Conservation (phyloP, 1,284 basidiomycete species). For the Chiua sp. region DNA sequence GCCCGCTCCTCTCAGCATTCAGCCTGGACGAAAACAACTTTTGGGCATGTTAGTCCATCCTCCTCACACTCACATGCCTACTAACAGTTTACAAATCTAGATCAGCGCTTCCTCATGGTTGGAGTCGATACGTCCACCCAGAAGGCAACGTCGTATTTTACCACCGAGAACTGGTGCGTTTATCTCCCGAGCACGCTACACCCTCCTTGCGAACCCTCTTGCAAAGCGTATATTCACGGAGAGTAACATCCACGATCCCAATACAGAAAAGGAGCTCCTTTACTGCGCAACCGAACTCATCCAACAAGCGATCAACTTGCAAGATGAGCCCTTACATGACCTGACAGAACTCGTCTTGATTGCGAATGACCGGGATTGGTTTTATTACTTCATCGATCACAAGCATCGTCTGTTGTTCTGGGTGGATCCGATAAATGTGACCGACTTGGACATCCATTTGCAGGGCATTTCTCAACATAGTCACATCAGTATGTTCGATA, state of each 20-base stretch:
- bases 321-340: slow-evolving; percentile 13
- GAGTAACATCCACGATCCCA: slow-evolving; percentile 5
- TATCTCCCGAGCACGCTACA: not conserved
- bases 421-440: not conserved
- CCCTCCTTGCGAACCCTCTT: not conserved
- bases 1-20: not conserved
- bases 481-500: not conserved
- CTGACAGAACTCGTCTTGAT: slow-evolving; percentile 10
- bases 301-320: not conserved
- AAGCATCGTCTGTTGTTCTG: not conserved
- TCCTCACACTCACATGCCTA: not conserved
- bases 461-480: not conserved
- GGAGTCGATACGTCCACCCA: slow-evolving; percentile 23
- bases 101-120: slow-evolving; percentile 2
- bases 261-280: not conserved
- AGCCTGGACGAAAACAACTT: slow-evolving; percentile 17
- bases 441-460: not conserved
- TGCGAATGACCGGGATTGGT: not conserved
- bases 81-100: slow-evolving; percentile 7
- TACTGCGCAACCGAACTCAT: slow-evolving; percentile 9
- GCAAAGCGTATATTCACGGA: slow-evolving; percentile 27
- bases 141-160: slow-evolving; percentile 22
- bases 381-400: not conserved
- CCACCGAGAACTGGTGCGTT: slow-evolving; percentile 18
- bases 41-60: slow-evolving; percentile 11